A percentile compares a stretch with the other conserved stretches of the same genome.
phyloP scores from a whole-genome alignment of 352 stramenopile genomes.

The Thalassiosira oceanica region DNA sequence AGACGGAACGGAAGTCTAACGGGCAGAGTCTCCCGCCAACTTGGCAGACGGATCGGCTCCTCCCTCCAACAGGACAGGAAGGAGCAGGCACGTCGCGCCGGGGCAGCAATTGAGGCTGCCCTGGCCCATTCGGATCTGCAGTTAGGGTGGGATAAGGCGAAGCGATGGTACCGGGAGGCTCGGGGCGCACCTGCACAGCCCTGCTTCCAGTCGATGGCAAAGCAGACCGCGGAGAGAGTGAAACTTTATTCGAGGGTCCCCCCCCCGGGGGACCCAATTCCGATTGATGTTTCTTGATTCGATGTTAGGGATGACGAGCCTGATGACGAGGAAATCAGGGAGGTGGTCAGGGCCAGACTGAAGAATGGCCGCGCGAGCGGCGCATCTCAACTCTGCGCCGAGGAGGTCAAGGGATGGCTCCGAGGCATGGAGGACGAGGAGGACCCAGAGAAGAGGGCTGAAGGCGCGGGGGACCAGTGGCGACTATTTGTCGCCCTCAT shows the following conservation, averaged over 20 bases:
- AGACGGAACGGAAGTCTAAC: neutral
- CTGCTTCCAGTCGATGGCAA: constrained; percentile 11
- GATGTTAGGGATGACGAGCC: neutral
- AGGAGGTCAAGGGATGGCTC: constrained; percentile 23
- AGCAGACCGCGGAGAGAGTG: constrained; percentile 9
- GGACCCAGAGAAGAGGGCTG: neutral
- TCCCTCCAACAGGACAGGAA: neutral
- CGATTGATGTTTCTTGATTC: constrained; percentile 14
- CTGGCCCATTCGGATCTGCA: neutral
- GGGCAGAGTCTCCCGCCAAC: neutral
- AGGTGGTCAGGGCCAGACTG: neutral
- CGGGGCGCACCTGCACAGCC: constrained; percentile 1
- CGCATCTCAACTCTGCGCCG: neutral
- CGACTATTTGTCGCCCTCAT: constrained; percentile 10
- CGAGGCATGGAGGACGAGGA: constrained; percentile 2
- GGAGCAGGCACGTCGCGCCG: neutral
- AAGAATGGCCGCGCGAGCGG: constrained; percentile 9
- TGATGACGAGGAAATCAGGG: constrained; percentile 12
- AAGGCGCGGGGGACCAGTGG: constrained; percentile 7
- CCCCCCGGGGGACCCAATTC: constrained; percentile 23
- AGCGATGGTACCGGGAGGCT: constrained; percentile 16
- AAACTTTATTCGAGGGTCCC: constrained; percentile 12
- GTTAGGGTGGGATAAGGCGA: constrained; percentile 3
- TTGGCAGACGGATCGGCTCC: neutral
- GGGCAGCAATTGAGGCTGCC: neutral